phyloP scores from a whole-genome alignment of 2,329 filamentous ascomycete genomes.

The Fusarium verticillioides region DNA sequence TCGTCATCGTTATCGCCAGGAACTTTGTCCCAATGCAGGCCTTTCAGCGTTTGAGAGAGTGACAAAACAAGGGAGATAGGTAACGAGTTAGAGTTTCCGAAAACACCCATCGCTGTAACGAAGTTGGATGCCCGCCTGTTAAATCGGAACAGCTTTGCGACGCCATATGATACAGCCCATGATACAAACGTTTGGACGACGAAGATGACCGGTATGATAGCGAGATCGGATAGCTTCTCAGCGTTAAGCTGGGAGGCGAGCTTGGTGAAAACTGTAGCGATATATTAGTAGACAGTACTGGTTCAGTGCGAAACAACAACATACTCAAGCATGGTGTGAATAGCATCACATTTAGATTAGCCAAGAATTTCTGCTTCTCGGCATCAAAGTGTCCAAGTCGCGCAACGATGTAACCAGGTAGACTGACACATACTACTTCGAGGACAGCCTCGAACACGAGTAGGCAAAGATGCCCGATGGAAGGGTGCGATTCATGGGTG shows the following conservation, averaged over 20 bases:
- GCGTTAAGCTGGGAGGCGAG: slow-evolving; percentile 93
- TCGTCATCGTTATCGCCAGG: slow-evolving; percentile 95
- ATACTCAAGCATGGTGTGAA: slow-evolving; percentile 97
- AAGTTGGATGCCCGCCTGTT: slow-evolving; percentile 90
- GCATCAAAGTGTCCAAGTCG: slow-evolving; percentile 92
- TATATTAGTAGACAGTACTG: slow-evolving; percentile 33
- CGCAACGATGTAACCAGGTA: slow-evolving; percentile 94
- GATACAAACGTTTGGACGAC: slow-evolving; percentile 87
- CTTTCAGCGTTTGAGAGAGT: slow-evolving; percentile 89
- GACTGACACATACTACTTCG: slow-evolving; percentile 92
- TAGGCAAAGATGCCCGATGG: slow-evolving; percentile 75
- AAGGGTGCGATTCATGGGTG: slow-evolving; percentile 67
- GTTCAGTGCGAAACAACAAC: neutral
- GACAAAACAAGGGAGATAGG: slow-evolving; percentile 97
- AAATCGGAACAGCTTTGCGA: slow-evolving; percentile 83
- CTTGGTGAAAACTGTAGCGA: slow-evolving; percentile 85
- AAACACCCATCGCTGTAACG: slow-evolving; percentile 95
- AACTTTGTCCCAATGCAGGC: slow-evolving; percentile 92
- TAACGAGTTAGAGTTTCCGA: slow-evolving; percentile 97
- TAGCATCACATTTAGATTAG: slow-evolving; percentile 94
- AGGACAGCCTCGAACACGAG: slow-evolving; percentile 95
- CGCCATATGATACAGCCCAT: slow-evolving; percentile 76
- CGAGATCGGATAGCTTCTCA: slow-evolving; percentile 88
- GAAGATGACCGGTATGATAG: slow-evolving; percentile 96
- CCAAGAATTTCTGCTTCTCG: slow-evolving; percentile 95